Percentiles rank a stretch among this genome's conserved stretches.
phyloP scores from a whole-genome alignment of 73 alveolate species.

The Paramecium caudatum region DNA sequence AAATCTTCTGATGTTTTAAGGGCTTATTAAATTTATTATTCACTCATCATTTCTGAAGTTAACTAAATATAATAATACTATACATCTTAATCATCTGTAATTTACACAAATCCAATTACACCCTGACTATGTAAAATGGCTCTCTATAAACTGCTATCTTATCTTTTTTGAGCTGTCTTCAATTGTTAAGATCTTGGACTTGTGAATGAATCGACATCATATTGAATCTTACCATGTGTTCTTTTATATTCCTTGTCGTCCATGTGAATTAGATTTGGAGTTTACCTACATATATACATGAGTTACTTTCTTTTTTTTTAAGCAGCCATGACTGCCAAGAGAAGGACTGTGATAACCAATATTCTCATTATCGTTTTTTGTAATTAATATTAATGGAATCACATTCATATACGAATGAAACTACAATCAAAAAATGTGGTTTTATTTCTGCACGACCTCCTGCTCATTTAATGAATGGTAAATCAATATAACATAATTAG shows the following conservation, averaged over 20 bases:
- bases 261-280: background rate
- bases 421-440: slow-evolving; percentile 46
- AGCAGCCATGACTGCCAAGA: slow-evolving; percentile 27
- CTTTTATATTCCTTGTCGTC: slow-evolving; percentile 13
- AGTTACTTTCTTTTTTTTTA: slow-evolving; percentile 2
- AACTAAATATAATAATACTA: background rate
- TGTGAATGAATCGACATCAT: slow-evolving; percentile 48
- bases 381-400: background rate
- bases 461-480: slow-evolving; percentile 64
- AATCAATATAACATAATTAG: background rate
- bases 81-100: slow-evolving; percentile 2
- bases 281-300: background rate
- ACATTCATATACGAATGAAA: slow-evolving; percentile 40
- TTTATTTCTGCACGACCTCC: slow-evolving; percentile 33
- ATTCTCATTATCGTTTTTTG: slow-evolving; percentile 57
- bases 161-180: slow-evolving; percentile 14
- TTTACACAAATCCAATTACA: background rate
- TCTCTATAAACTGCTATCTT: slow-evolving; percentile 23
- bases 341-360: background rate
- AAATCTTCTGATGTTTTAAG: slow-evolving; percentile 37
- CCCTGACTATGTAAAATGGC: slow-evolving; percentile 13
- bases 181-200: slow-evolving; percentile 28
- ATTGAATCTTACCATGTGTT: slow-evolving; percentile 7
- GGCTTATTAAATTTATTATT: slow-evolving; percentile 39
- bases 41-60: slow-evolving; percentile 45